phyloP scores from a whole-genome alignment of 176 grass and related monocot genomes.

The Triticum turgidum region DNA sequence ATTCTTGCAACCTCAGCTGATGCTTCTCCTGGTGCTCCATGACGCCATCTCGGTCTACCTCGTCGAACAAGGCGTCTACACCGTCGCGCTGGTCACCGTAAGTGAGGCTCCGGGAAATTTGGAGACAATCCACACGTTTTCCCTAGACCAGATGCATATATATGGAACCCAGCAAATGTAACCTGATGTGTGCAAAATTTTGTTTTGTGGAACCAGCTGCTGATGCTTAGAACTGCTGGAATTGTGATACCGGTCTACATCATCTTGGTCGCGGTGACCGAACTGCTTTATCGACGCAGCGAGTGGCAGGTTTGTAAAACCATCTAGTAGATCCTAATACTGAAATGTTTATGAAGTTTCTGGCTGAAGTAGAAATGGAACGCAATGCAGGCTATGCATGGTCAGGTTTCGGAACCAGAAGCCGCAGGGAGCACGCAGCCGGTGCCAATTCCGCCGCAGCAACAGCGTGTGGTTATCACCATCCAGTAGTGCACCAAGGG shows the following conservation, averaged over 20 bases:
- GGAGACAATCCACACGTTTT: background rate
- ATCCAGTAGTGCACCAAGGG: constrained; percentile 23
- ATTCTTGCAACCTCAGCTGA: constrained; percentile 35
- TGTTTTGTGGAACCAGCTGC: constrained; percentile 26
- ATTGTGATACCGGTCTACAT: constrained; percentile 63
- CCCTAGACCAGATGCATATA: background rate
- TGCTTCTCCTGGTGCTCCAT: constrained; percentile 57
- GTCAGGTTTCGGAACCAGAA: constrained; percentile 7
- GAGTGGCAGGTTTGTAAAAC: constrained; percentile 42
- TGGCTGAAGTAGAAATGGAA: background rate
- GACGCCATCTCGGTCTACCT: constrained; percentile 48
- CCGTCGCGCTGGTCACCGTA: constrained; percentile 49
- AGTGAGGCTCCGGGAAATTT: constrained; percentile 36
- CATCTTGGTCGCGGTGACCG: constrained; percentile 34
- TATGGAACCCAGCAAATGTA: background rate
- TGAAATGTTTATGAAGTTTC: background rate
- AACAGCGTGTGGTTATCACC: constrained; percentile 27
- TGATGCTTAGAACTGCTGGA: constrained; percentile 59
- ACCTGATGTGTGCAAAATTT: background rate
- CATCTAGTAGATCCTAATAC: background rate
- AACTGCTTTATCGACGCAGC: constrained; percentile 37
- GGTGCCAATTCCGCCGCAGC: background rate
- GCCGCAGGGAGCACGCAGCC: constrained; percentile 4
- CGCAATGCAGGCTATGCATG: background rate
- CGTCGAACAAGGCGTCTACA: constrained; percentile 32